Percentiles rank a stretch among this genome's conserved stretches.
Evolutionary conservation across 495 filamentous ascomycete genomes (phyloP).

Genomic region (Penicillium tannophilum): DNA sequence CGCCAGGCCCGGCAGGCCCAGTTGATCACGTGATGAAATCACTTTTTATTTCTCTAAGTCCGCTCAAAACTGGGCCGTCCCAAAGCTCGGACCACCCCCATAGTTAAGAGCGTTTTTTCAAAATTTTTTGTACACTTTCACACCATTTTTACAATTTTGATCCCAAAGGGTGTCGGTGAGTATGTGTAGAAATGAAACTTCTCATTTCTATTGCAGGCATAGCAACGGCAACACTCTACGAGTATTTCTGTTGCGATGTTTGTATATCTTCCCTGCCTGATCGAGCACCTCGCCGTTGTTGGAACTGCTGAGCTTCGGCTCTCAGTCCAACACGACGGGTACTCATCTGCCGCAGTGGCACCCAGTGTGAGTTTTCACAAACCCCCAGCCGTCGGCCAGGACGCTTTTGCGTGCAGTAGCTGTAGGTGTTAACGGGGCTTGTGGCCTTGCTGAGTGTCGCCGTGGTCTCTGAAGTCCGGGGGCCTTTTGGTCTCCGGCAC

Average conservation of each 20-base stretch:
- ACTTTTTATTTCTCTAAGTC: constrained; percentile 4
- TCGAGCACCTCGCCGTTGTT: constrained; percentile 7
- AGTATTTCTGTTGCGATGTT: neutral
- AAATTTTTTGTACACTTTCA: constrained; percentile 8
- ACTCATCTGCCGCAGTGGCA: neutral
- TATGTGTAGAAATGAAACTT: constrained; percentile 21
- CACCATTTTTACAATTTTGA: neutral
- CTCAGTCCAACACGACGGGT: neutral
- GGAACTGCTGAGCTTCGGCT: neutral
- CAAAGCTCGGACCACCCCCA: constrained; percentile 16
- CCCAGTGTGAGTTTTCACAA: neutral
- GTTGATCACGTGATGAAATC: neutral
- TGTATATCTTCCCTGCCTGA: constrained; percentile 12
- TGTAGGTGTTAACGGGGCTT: neutral
- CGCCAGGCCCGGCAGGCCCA: neutral
- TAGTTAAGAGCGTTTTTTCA: constrained; percentile 13
- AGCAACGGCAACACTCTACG: neutral
- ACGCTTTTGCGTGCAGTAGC: neutral
- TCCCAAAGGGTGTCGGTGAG: constrained; percentile 20
- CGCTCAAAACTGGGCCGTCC: neutral
- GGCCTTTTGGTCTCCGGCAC: constrained; percentile 22
- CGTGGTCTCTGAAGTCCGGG: constrained; percentile 23
- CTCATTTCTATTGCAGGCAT: neutral
- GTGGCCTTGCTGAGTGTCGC: no score
- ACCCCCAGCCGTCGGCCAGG: neutral